phyloP scores from a whole-genome alignment of 495 filamentous ascomycete species.

The Penicillium arizonense region DNA sequence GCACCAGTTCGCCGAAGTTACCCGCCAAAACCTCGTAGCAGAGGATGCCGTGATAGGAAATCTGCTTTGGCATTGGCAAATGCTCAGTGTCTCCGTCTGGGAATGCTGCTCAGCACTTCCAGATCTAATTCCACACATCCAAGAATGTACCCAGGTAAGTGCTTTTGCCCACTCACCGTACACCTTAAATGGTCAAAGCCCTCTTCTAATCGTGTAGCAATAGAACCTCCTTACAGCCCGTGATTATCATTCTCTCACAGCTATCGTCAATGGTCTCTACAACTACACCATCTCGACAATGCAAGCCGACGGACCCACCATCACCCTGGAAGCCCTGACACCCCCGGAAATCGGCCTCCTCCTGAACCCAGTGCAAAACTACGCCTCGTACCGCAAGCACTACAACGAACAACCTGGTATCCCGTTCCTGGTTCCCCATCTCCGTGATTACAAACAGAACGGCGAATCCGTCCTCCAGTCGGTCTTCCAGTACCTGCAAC shows the following conservation, averaged over 20 bases:
- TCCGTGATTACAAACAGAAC: slow-evolving; percentile 33
- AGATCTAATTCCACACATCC: slow-evolving; percentile 28
- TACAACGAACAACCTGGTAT: slow-evolving; percentile 32
- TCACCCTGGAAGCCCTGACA: slow-evolving; percentile 25
- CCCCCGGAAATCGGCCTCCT: slow-evolving; percentile 25
- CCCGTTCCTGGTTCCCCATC: slow-evolving; percentile 42
- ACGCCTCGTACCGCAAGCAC: slow-evolving; percentile 34
- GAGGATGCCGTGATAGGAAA: slow-evolving; percentile 15
- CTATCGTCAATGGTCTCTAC: slow-evolving; percentile 35
- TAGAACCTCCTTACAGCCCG: slow-evolving; percentile 28
- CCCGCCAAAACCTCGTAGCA: slow-evolving; percentile 18
- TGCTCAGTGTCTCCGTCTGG: slow-evolving; percentile 34
- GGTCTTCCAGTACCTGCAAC: slow-evolving; percentile 28
- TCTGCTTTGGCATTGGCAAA: slow-evolving; percentile 29
- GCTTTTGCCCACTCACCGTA: background rate
- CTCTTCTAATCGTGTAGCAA: slow-evolving; percentile 2
- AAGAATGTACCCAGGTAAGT: slow-evolving; percentile 37
- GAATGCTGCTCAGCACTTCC: slow-evolving; percentile 43
- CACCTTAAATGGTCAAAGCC: background rate
- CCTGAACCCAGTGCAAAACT: slow-evolving; percentile 31
- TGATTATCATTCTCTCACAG: slow-evolving; percentile 39
- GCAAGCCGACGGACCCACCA: slow-evolving; percentile 11
- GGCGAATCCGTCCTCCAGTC: slow-evolving; percentile 30
- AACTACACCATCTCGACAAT: slow-evolving; percentile 30
- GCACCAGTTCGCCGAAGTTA: slow-evolving; percentile 26